Base-by-base conservation (phyloP, 75 land plant species). In the Selaginella moellendorffii region DNA sequence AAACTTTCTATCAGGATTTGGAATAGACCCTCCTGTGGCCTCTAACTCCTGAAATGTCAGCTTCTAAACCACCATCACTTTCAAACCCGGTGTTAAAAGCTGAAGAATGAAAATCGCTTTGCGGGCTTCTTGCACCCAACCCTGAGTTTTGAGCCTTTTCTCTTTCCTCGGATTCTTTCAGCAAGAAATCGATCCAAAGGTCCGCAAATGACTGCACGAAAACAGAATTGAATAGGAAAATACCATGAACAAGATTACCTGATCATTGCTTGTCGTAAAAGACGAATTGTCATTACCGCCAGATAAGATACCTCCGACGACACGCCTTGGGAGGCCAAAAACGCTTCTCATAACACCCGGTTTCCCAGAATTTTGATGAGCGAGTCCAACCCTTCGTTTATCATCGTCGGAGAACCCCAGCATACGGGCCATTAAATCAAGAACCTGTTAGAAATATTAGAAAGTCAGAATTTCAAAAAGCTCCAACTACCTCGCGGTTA, bases 401-500 rank as follows among this genome's bases (percentile, higher is more conserved):
- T 93, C 99, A 68, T 93, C 99, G 28, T 93, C 96, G 62, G 99
- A 81, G 72, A 93, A 93, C 18, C 99, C 99, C 53, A 93, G 79
- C 90, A 93, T 93, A 24, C 99, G 87, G 30, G 81, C 87, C 90
- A 93, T 93, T 27, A 93, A 81, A 76, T 93, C 90, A 58, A 93
- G 63, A 62, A 93, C 99, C 99, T 93, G 75, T 68, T 20, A 54
- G 26, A 20, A 72, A 60, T 30, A 26, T 58, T 10, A 58, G 21
- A 23, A n/a, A 58, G 9, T 58, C n/a, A n/a, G n/a, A n/a, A n/a
- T n/a, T n/a, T n/a, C n/a, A n/a, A n/a, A n/a, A n/a, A n/a, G n/a
- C n/a, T n/a, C n/a, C n/a, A n/a, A n/a, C n/a, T n/a, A 93, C 99
- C 99, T 93, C 99, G 79, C 82, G 82, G 65, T 96, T 89, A 65